Conservation (phyloP, 2,329 filamentous ascomycete species). For the Colletotrichum phormii region DNA sequence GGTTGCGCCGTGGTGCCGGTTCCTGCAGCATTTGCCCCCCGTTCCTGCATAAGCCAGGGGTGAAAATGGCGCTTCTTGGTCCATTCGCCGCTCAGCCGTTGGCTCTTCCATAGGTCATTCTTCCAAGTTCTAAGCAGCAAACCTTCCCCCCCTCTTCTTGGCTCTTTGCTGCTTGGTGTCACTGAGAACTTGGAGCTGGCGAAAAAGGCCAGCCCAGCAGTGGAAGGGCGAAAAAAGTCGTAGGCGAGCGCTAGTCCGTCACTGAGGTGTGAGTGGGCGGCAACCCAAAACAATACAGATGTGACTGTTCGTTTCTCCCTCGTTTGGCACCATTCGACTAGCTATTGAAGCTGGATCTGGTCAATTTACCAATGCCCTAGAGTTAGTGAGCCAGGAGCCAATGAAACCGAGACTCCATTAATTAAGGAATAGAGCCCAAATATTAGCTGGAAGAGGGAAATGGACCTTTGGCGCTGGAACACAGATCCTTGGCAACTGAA, state of each 20-base stretch:
- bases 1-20: conserved; percentile 32
- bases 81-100: conserved; percentile 8
- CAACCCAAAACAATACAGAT: conserved; percentile 9
- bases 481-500: neutral
- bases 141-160: conserved; percentile 18
- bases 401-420: conserved; percentile 12
- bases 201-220: neutral
- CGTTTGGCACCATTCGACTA: conserved; percentile 20
- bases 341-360: neutral
- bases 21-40: conserved; percentile 35
- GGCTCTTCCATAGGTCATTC: neutral
- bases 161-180: neutral
- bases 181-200: neutral
- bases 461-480: neutral
- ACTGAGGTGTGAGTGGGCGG: conserved; percentile 16
- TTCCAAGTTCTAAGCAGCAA: neutral
- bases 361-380: neutral
- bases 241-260: neutral
- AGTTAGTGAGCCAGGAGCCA: conserved; percentile 7
- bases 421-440: conserved; percentile 23
- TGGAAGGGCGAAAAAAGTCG: neutral
- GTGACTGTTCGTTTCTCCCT: conserved; percentile 31
- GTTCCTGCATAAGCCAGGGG: conserved; percentile 37
- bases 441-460: conserved; percentile 12
- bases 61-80: conserved; percentile 36